Evolutionary conservation across 1,284 basidiomycete genomes (phyloP).

Genomic region (Gomphus bonarii): DNA sequence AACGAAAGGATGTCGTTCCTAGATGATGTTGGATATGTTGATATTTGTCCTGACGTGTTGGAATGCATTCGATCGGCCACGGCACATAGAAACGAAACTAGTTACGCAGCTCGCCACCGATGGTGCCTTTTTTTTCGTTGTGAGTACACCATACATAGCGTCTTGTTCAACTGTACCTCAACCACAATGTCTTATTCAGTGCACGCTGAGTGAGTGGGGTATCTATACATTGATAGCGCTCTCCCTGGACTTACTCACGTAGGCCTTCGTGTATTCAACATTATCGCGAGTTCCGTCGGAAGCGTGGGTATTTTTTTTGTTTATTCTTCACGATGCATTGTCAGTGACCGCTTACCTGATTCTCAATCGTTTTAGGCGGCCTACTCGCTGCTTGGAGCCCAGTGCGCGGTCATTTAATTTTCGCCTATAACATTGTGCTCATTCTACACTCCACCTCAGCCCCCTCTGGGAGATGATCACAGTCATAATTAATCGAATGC

Average conservation of each 20-base stretch:
- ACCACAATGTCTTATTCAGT: too few relatives aligned
- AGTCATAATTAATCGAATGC: conserved; percentile 3
- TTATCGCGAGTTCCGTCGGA: too few relatives aligned
- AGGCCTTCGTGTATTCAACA: too few relatives aligned
- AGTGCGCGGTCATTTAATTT: background rate
- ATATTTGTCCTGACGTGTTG: conserved; percentile 14
- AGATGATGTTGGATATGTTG: conserved; percentile 11
- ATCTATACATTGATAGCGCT: too few relatives aligned
- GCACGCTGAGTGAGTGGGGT: too few relatives aligned
- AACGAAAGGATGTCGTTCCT: too few relatives aligned
- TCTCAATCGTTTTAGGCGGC: background rate
- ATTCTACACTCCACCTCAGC: background rate
- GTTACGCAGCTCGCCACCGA: conserved; percentile 12
- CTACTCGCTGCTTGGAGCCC: background rate
- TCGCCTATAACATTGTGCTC: background rate
- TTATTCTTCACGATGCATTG: background rate
- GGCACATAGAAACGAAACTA: conserved; percentile 8
- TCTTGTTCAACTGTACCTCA: too few relatives aligned
- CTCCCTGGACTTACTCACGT: too few relatives aligned
- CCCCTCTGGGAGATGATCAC: conserved; percentile 9
- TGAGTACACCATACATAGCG: background rate
- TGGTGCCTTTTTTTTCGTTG: conserved; percentile 14
- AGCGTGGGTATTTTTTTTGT: background rate
- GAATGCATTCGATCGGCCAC: conserved; percentile 16
- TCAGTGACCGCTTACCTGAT: background rate